These are phyloP conservation scores for Fusarium tjaetaba DNA, from an alignment of 2,329 filamentous ascomycete genomes.

Conservation along the genomic window DNA sequence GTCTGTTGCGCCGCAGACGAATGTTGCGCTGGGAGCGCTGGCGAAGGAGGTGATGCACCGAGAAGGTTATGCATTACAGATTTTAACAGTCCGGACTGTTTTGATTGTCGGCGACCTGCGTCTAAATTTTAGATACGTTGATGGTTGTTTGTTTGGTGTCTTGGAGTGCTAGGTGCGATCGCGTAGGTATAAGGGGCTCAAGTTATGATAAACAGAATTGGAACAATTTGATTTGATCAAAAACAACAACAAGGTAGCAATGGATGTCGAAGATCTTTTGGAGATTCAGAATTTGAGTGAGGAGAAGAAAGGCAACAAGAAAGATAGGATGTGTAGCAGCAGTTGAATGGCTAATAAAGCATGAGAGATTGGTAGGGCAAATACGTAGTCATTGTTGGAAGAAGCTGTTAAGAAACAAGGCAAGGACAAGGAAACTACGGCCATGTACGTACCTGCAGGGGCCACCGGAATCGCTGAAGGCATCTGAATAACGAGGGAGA, in stretches of 20 bases:
- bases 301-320: constrained; percentile 13
- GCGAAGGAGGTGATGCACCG: constrained; percentile 45
- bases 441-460: constrained; percentile 42
- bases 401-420: constrained; percentile 31
- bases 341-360: constrained; percentile 37
- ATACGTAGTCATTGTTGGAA: constrained; percentile 28
- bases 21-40: constrained; percentile 41
- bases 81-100: constrained; percentile 55
- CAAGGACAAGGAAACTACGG: constrained; percentile 35
- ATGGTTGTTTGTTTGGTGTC: constrained; percentile 4
- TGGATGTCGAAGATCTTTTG: constrained; percentile 22
- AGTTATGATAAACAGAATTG: neutral
- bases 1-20: constrained; percentile 47
- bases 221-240: constrained; percentile 7
- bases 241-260: constrained; percentile 7
- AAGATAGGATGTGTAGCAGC: constrained; percentile 16
- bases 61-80: constrained; percentile 58
- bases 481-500: constrained; percentile 42
- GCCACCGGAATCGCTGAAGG: constrained; percentile 45
- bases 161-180: constrained; percentile 14
- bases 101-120: constrained; percentile 50
- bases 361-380: constrained; percentile 21
- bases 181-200: constrained; percentile 6
- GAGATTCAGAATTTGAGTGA: constrained; percentile 18
- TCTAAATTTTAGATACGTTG: constrained; percentile 37